Percentiles rank a stretch among this genome's conserved stretches.
Conservation (phyloP, 768 basidiomycete genomes). For the Polyporus arcularius region DNA sequence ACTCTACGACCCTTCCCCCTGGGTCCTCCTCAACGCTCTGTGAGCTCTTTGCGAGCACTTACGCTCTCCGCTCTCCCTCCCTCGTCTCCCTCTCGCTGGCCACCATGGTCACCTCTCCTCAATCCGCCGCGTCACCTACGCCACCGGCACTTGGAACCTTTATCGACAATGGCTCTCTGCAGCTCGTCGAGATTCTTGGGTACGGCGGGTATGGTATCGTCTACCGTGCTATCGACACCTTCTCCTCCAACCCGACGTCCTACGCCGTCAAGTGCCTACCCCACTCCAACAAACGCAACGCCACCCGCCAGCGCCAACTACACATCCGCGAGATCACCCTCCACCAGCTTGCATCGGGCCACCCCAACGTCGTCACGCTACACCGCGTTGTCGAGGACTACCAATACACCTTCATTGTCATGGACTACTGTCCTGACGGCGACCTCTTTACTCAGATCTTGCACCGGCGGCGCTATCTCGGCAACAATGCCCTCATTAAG, state of each 20-base stretch:
- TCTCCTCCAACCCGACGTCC: conserved; percentile 47
- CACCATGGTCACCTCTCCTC: conserved; percentile 32
- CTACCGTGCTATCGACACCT: conserved; percentile 77
- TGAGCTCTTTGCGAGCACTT: conserved; percentile 25
- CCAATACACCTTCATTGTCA: conserved; percentile 83
- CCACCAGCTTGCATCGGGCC: conserved; percentile 72
- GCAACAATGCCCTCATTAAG: conserved; percentile 82
- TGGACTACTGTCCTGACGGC: conserved; percentile 90
- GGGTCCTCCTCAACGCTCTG: conserved; percentile 30
- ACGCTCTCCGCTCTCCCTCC: conserved; percentile 19
- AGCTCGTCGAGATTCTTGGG: conserved; percentile 86
- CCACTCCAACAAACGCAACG: conserved; percentile 47
- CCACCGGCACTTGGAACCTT: conserved; percentile 65
- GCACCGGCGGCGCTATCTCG: conserved; percentile 75
- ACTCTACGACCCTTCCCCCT: conserved; percentile 20
- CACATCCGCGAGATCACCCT: conserved; percentile 89
- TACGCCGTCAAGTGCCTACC: conserved; percentile 93
- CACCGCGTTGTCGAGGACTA: conserved; percentile 86
- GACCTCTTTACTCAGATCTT: conserved; percentile 93
- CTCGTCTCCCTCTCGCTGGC: conserved; percentile 16
- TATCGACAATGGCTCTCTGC: conserved; percentile 81
- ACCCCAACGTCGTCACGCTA: conserved; percentile 83
- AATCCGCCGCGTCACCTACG: conserved; percentile 43
- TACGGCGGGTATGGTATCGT: conserved; percentile 96
- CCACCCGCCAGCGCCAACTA: conserved; percentile 64